Base-by-base conservation (phyloP, 768 basidiomycete genomes). In the Lentinula lateritia region DNA sequence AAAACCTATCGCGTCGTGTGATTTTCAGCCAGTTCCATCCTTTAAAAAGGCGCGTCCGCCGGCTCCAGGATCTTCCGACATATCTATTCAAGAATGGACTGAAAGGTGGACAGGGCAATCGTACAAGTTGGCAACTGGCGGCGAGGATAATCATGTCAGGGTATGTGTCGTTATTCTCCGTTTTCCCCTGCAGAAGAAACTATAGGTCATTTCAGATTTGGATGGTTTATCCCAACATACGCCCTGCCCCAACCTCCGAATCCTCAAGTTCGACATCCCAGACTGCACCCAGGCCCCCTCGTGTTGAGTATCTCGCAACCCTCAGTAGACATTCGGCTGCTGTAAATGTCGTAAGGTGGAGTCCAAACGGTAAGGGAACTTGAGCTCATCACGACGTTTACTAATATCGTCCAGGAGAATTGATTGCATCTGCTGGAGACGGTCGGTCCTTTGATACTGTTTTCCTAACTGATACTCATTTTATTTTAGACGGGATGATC, bases 341-440 rank as follows among this genome's bases (percentile, higher is more conserved):
- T 3, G 96, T 99, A 57, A 99, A 99, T 65, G 96, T 97, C 6
- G 96, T 96, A 32, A 80, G 97, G 50, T 99, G 91, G 76, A 95
- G 92, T 67, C 97, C 97, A 9, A 95, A 91, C 67, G 97, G 96
- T 90, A 69, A 64, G 82, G 59, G 61, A 28, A 34, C 36, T 68
- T 62, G 50, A 2, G 53, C 20, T 52, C 64, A 61, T n/a, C 59
- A 43, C 38, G 20, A 50, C 57, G 52, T 36, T 23, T 18, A 5
- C 18, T 64, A 35, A 68, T 50, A 1, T 59, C 34, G 39, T 13
- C 43, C 65, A 95, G 94, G 93, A 50, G 94, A 96, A 69, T 76
- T 88, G 36, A 87, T 99, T 69, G 97, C 97, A 54, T 97, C 95
- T 13, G 96, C 97, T 52, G 97, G 97, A 56, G 97, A 99, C 78